phyloP scores from a whole-genome alignment of 441 rosid genomes.

The Mallotus repandus region DNA sequence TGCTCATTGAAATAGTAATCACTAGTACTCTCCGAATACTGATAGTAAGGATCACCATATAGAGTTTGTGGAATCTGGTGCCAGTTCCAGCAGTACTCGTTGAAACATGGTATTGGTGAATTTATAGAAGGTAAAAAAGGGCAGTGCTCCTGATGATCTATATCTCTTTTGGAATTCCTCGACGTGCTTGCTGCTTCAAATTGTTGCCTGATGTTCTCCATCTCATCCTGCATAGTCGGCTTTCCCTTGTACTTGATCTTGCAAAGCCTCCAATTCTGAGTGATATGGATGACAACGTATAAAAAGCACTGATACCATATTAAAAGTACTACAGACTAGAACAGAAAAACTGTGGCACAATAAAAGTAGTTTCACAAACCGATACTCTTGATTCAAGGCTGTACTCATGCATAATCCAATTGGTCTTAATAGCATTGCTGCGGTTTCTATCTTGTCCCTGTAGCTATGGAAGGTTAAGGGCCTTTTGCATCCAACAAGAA shows the following conservation, averaged over 20 bases:
- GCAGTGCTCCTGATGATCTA: background rate
- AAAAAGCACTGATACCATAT: background rate
- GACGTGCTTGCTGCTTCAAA: background rate
- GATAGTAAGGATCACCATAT: background rate
- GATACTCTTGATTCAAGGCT: slow-evolving; percentile 27
- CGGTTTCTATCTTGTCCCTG: slow-evolving; percentile 24
- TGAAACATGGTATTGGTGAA: background rate
- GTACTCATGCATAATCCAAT: slow-evolving; percentile 45
- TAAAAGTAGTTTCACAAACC: slow-evolving; percentile 15
- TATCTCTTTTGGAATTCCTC: background rate
- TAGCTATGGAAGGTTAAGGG: slow-evolving; percentile 37
- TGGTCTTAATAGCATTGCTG: slow-evolving; percentile 29
- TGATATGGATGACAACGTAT: background rate
- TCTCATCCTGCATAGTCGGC: slow-evolving; percentile 26
- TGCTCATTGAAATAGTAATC: background rate
- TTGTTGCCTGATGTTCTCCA: slow-evolving; percentile 21
- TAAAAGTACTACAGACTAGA: background rate
- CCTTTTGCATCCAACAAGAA: slow-evolving; percentile 31
- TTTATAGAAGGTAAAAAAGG: background rate
- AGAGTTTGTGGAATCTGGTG: background rate
- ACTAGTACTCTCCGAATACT: background rate
- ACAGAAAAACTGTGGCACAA: background rate
- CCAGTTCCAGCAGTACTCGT: background rate
- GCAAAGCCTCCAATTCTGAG: slow-evolving; percentile 31
- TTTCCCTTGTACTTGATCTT: slow-evolving; percentile 29